A percentile compares a stretch with the other conserved stretches of the same genome.
Conservation (phyloP, 345 rosid genomes). For the Boechera retrofracta region DNA sequence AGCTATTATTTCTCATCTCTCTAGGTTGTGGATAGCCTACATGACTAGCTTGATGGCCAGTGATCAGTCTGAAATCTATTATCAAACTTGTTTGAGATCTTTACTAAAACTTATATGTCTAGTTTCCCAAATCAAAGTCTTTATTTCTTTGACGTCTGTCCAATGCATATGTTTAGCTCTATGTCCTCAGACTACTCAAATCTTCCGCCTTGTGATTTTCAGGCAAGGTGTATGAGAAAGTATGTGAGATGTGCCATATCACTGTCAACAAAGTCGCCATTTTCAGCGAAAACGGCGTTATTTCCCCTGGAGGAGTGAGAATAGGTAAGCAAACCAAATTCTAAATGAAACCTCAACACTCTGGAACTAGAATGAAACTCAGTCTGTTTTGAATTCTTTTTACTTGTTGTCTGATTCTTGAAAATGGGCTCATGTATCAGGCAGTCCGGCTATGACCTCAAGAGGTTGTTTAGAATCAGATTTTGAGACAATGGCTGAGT, state of each 20-base stretch:
- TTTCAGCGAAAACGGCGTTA: conserved; percentile 70
- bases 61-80: conserved; percentile 7
- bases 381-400: background rate
- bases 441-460: conserved; percentile 95
- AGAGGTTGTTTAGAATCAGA: conserved; percentile 92
- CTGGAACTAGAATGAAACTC: conserved; percentile 4
- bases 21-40: background rate
- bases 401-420: background rate
- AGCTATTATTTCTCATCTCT: background rate
- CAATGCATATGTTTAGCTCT: conserved; percentile 8
- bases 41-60: conserved; percentile 14
- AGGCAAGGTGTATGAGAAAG: conserved; percentile 83
- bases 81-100: conserved; percentile 24
- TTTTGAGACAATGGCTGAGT: conserved; percentile 80
- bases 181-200: background rate
- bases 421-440: conserved; percentile 45
- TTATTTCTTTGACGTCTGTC: background rate
- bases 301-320: conserved; percentile 89
- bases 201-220: conserved; percentile 28
- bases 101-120: conserved; percentile 1
- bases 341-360: conserved; percentile 13
- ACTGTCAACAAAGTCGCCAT: conserved; percentile 81
- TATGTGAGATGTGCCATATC: conserved; percentile 85
- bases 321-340: conserved; percentile 62
- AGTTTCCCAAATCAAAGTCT: background rate